Evolutionary conservation across 2,329 filamentous ascomycete genomes (phyloP), one percentile per base, ranked within the genome.

Genomic region (Cercospora zeina): DNA sequence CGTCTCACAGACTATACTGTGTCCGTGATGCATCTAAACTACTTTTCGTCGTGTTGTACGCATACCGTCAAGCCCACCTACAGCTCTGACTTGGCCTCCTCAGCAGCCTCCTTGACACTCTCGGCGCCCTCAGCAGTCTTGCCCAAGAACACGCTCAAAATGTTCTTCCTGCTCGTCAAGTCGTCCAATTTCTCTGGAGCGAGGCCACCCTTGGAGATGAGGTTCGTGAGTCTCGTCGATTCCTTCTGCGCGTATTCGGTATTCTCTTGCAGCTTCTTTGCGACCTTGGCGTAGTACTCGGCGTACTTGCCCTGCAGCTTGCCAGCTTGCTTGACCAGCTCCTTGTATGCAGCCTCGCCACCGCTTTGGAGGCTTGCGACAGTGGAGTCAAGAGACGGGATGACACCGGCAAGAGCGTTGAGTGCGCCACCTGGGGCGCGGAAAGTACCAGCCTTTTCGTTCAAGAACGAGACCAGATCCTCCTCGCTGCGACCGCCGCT

Each of bases 181-280:
- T 97, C 93, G 74, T 97, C 93, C 47, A 91, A 77, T 88, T 97
- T 97, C 77, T 89, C 83, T 27, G 87, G 87, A 4, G 90, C 89
- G 54, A 97, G 83, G 64, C 90, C 91, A 66, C 93, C 91, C 86
- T 96, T 96, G 78, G 85, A 84, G 66, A 97, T 80, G 69, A 97
- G 85, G 69, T 88, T 87, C 70, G 91, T 84, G 65, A 97, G 82
- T 67, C 93, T 86, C 64, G 87, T 83, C 66, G 93, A 81, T 83
- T 97, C 93, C 86, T 96, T 97, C 74, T 85, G 80, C 54, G 87
- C 91, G 74, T 91, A 97, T 57, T 82, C 88, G 65, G 89, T 83
- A 79, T 89, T 96, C 77, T 88, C 82, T 74, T 81, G 83, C 67
- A 95, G 80, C 86, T 97, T 97, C 75, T 90, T 86, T 64, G 95